Evolutionary conservation across 2,329 filamentous ascomycete genomes (phyloP).

Genomic region (Graphilbum fragrans): DNA sequence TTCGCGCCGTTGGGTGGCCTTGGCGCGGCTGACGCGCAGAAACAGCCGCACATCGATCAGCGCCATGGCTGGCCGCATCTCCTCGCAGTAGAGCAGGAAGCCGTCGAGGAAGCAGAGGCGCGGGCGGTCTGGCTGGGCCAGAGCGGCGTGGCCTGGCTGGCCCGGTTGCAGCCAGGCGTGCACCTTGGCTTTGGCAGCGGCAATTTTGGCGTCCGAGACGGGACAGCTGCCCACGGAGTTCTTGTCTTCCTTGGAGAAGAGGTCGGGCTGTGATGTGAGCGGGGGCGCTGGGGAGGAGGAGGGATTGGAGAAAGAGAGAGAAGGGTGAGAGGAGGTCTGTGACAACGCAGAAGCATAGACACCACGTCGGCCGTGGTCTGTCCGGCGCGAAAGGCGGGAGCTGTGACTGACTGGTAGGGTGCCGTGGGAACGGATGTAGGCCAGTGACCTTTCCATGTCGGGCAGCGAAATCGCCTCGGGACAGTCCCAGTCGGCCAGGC

Average conservation of each 20-base stretch:
- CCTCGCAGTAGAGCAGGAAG: conserved; percentile 64
- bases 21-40: conserved; percentile 54
- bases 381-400: conserved; percentile 13
- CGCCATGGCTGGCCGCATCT: conserved; percentile 40
- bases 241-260: conserved; percentile 48
- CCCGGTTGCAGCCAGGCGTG: conserved; percentile 30
- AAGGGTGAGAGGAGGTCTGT: not conserved
- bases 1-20: conserved; percentile 53
- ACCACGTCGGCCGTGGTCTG: conserved; percentile 3
- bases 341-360: not conserved
- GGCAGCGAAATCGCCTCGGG: conserved; percentile 63
- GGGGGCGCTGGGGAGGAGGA: not conserved
- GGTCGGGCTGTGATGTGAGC: conserved; percentile 25
- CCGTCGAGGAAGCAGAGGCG: conserved; percentile 68
- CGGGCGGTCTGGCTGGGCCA: not conserved
- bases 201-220: conserved; percentile 33
- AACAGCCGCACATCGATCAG: conserved; percentile 69
- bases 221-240: conserved; percentile 47
- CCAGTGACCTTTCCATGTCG: conserved; percentile 53
- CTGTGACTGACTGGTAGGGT: conserved; percentile 42
- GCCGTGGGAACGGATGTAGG: conserved; percentile 59
- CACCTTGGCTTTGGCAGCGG: conserved; percentile 33
- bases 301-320: not conserved
- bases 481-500: conserved; percentile 85
- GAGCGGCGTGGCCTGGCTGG: conserved; percentile 25